Conservation (phyloP, 305 asterid genomes). For the Petunia hybrid region DNA sequence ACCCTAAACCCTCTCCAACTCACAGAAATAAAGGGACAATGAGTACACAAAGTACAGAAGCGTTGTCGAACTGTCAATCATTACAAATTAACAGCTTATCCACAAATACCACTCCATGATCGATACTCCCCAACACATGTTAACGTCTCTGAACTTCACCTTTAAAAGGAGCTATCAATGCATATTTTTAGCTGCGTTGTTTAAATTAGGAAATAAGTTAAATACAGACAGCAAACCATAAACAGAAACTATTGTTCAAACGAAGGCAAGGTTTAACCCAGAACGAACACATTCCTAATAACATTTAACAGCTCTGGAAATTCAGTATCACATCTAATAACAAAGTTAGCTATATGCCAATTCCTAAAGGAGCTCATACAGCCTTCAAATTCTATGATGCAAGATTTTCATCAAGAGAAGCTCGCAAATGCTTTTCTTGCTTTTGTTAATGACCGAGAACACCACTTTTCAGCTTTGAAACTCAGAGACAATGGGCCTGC, state of each 20-base stretch:
- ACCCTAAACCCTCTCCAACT: constrained; percentile 14
- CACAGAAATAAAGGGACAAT: background rate
- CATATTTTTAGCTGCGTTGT: background rate
- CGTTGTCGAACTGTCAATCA: constrained; percentile 18
- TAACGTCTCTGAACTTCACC: background rate
- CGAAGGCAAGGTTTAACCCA: background rate
- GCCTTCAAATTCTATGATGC: background rate
- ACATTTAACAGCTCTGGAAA: constrained; percentile 5
- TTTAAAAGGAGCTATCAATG: background rate
- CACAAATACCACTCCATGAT: background rate
- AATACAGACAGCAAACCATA: constrained; percentile 3
- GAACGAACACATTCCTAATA: background rate
- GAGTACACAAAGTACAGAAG: constrained; percentile 15
- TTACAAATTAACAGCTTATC: background rate
- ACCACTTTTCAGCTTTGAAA: background rate
- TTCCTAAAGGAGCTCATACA: background rate
- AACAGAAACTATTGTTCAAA: constrained; percentile 12
- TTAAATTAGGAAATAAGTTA: background rate
- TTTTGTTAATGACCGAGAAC: constrained; percentile 9
- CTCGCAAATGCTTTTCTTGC: constrained; percentile 8
- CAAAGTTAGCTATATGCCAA: background rate
- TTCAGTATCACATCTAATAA: constrained; percentile 24
- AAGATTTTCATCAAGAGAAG: constrained; percentile 2
- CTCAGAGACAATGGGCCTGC: background rate
- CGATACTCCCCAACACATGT: constrained; percentile 11